phyloP scores from a whole-genome alignment of 2,329 filamentous ascomycete species.

The Diaporthe vexans region DNA sequence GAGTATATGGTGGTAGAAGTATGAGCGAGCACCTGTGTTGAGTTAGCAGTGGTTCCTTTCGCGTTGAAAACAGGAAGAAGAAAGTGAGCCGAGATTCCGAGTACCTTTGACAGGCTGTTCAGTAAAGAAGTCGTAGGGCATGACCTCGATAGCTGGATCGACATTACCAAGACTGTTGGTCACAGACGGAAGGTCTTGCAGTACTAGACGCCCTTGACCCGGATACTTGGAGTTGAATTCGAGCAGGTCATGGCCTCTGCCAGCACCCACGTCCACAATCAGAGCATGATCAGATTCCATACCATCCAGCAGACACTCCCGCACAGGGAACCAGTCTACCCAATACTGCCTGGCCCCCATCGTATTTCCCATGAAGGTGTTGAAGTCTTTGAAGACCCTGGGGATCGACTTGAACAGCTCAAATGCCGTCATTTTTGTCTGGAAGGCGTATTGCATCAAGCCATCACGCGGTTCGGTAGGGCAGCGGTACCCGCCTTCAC shows the following conservation, averaged over 20 bases:
- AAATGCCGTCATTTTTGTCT: constrained; percentile 46
- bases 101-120: constrained; percentile 53
- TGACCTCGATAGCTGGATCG: constrained; percentile 45
- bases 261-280: constrained; percentile 45
- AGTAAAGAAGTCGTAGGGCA: constrained; percentile 53
- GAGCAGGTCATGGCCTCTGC: constrained; percentile 43
- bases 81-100: fast-evolving
- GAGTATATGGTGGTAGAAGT: constrained; percentile 51
- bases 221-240: constrained; percentile 39
- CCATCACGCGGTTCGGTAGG: constrained; percentile 46
- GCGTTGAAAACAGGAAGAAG: too few species aligned
- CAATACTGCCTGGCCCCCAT: constrained; percentile 47
- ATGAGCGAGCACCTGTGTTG: constrained; percentile 48
- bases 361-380: constrained; percentile 48
- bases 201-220: constrained; percentile 40
- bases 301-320: constrained; percentile 47
- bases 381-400: constrained; percentile 45
- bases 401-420: constrained; percentile 45
- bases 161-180: constrained; percentile 41
- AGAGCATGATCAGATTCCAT: constrained; percentile 41
- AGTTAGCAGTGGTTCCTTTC: neutral
- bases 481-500: constrained; percentile 46
- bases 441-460: constrained; percentile 48
- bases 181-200: constrained; percentile 46
- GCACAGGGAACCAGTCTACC: constrained; percentile 44